Evolutionary conservation across 805 yeast species (phyloP), one percentile per base, ranked within the genome.

Genomic region (Sugiyamaella boreocaroliniensis): DNA sequence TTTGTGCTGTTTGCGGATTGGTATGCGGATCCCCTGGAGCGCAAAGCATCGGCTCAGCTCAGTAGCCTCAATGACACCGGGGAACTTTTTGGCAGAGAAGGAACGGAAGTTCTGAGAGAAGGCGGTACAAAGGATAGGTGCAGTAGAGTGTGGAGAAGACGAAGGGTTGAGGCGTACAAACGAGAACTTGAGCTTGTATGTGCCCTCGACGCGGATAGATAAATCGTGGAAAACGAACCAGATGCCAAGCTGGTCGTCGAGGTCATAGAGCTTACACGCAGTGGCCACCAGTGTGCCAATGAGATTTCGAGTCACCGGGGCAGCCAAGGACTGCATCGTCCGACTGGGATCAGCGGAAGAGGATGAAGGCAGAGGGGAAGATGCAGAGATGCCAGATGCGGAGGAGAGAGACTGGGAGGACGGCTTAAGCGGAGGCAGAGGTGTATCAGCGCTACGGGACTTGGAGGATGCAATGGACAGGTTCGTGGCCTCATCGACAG

Each of bases 191-290:
- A 73, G 64, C 51, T 62, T 71, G 64, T 68, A 73, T 19, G 68
- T 69, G 29, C 77, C 77, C 54, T 73, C 77, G 11, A 71, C 70
- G 22, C 77, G 65, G 5, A 73, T 71, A 6, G 75, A 70, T 19
- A 73, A 59, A 52, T 73, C 77, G 40, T 71, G 73, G 45, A 72
- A 55, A 6, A 73, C 68, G 54, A 73, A 73, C 77, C 77, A 73
- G 18, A 73, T 68, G 1, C 76, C 76, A 18, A 62, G 58, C 4
- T 62, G 58, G 29, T 68, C 66, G 0, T 64, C 56, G 11, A 70
- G 69, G 53, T 72, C 75, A 43, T 64, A 62, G 10, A 73, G 61
- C 55, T 69, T 71, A 58, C 64, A 67, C 3, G 73, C 74, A 47
- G 72, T 69, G 2, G 73, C 64, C 0, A 70, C 76, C 11, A 69